Evolutionary conservation across 352 stramenopile genomes (phyloP).

Genomic region (Elongisporangium prolatum): DNA sequence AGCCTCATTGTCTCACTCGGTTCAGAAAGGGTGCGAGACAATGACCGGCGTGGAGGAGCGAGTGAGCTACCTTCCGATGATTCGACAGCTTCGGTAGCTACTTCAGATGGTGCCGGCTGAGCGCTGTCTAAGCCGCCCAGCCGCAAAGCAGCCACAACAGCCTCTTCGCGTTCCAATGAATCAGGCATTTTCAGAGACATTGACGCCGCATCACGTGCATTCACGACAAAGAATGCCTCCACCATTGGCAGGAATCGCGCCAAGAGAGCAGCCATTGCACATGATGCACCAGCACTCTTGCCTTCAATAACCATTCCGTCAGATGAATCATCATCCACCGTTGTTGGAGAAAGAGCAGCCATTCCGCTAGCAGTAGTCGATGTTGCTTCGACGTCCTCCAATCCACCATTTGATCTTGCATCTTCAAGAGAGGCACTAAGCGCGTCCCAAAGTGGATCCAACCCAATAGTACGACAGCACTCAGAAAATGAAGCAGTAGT

Average conservation of each 20-base stretch:
- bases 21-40: constrained; percentile 44
- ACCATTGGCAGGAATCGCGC: constrained; percentile 97
- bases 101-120: constrained; percentile 3
- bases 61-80: background rate
- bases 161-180: constrained; percentile 72
- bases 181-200: constrained; percentile 75
- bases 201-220: constrained; percentile 83
- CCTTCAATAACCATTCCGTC: constrained; percentile 84
- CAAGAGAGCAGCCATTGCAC: constrained; percentile 92
- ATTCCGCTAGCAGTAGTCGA: constrained; percentile 9
- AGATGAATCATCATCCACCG: constrained; percentile 48
- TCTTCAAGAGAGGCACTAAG: constrained; percentile 73
- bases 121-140: constrained; percentile 51
- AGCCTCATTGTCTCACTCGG: constrained; percentile 65
- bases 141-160: constrained; percentile 65
- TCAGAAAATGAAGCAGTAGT: constrained; percentile 67
- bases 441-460: constrained; percentile 75
- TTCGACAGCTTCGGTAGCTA: constrained; percentile 19
- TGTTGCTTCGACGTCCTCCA: constrained; percentile 55
- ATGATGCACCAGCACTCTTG: constrained; percentile 84
- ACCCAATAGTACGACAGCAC: constrained; percentile 58
- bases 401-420: constrained; percentile 53
- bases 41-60: background rate
- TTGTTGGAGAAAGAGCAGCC: background rate
- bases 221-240: constrained; percentile 98